Percentiles rank a stretch among this genome's conserved stretches.
Conservation (phyloP, 805 yeast species). For the Komagataella mondaviorum region DNA sequence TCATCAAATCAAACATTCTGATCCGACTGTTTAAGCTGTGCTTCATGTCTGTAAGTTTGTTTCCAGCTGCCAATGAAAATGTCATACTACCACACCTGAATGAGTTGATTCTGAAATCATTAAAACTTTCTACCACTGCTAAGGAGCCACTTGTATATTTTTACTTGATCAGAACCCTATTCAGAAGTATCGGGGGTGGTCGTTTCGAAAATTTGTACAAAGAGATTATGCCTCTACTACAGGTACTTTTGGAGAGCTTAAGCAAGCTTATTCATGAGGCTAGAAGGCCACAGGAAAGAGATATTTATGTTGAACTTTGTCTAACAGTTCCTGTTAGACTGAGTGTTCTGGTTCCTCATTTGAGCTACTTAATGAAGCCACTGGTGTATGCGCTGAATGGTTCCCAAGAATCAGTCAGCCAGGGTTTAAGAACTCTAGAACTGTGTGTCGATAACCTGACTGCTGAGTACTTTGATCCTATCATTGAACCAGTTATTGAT, state of each 20-base stretch:
- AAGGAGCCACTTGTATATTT: constrained; percentile 88
- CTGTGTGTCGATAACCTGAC: constrained; percentile 93
- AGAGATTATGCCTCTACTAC: constrained; percentile 83
- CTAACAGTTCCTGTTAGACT: constrained; percentile 91
- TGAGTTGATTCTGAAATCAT: constrained; percentile 66
- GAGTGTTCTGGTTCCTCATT: constrained; percentile 86
- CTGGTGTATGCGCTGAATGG: constrained; percentile 84
- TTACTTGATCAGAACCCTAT: constrained; percentile 74
- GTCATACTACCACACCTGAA: constrained; percentile 84
- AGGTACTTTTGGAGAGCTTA: constrained; percentile 72
- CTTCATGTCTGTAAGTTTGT: constrained; percentile 89
- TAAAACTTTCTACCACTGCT: constrained; percentile 69
- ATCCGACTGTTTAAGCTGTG: constrained; percentile 82
- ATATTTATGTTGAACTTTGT: constrained; percentile 88
- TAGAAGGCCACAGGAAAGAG: constrained; percentile 80
- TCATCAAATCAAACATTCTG: constrained; percentile 64
- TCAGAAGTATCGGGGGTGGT: constrained; percentile 95
- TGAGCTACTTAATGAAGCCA: constrained; percentile 82
- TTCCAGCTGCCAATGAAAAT: constrained; percentile 76
- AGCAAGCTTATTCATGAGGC: constrained; percentile 77
- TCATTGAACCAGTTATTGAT: constrained; percentile 89
- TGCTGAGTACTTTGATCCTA: constrained; percentile 94
- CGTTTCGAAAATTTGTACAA: constrained; percentile 87
- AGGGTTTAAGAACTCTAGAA: constrained; percentile 89
- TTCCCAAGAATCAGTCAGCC: constrained; percentile 81